Evolutionary conservation across 2,329 filamentous ascomycete genomes (phyloP).

Genomic region (Fusarium sp.): DNA sequence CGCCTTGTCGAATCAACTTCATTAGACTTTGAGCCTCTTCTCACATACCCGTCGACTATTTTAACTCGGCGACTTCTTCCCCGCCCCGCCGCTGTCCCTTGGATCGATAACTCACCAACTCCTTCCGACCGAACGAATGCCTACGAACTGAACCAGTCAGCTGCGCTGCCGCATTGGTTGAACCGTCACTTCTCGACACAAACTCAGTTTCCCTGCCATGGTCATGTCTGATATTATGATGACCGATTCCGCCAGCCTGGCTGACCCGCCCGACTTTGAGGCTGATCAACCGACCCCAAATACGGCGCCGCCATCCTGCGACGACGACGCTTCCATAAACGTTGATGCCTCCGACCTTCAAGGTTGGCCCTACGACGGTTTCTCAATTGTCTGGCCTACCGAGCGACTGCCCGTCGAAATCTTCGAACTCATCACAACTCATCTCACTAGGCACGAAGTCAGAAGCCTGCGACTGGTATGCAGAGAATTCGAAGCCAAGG

Average conservation of each 20-base stretch:
- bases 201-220: background rate
- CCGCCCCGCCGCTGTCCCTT: constrained; percentile 26
- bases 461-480: constrained; percentile 68
- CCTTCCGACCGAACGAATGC: constrained; percentile 30
- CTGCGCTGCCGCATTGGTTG: constrained; percentile 1
- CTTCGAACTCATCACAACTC: constrained; percentile 62
- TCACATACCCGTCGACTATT: background rate
- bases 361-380: constrained; percentile 1
- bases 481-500: constrained; percentile 62
- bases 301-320: constrained; percentile 34
- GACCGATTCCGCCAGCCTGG: background rate
- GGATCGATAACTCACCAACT: constrained; percentile 18
- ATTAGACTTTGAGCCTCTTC: background rate
- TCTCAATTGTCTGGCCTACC: constrained; percentile 44
- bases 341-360: constrained; percentile 11
- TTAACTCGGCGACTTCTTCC: constrained; percentile 1
- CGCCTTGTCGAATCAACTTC: background rate
- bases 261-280: constrained; percentile 1
- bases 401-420: constrained; percentile 65
- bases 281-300: constrained; percentile 20
- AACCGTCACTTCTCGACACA: background rate
- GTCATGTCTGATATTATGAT: background rate
- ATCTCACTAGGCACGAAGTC: constrained; percentile 65
- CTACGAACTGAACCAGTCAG: constrained; percentile 2
- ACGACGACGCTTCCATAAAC: constrained; percentile 20